A percentile compares a stretch with the other conserved stretches of the same genome.
Evolutionary conservation across 352 stramenopile species (phyloP).

Genomic region (Bremia lactucae): DNA sequence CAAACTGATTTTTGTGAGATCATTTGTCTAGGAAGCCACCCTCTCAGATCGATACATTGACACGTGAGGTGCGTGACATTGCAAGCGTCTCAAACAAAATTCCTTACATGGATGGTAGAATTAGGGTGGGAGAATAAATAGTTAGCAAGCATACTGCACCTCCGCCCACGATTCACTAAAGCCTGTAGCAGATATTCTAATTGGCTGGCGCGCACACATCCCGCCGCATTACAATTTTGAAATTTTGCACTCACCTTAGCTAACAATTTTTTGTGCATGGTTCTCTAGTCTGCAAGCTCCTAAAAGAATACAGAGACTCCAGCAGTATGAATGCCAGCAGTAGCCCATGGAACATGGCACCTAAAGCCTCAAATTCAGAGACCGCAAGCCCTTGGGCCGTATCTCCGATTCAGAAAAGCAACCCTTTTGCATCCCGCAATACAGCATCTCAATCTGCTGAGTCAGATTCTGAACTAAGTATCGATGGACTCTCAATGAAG

Average conservation of each 20-base stretch:
- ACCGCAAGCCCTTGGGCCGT: conserved; percentile 27
- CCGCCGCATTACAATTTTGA: conserved; percentile 4
- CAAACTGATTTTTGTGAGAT: no score
- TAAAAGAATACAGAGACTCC: conserved; percentile 57
- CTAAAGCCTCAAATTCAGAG: conserved; percentile 16
- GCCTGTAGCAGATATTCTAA: background rate
- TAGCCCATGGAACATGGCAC: conserved; percentile 47
- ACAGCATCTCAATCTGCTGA: conserved; percentile 5
- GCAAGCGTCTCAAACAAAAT: conserved; percentile 2
- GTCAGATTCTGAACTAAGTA: conserved; percentile 24
- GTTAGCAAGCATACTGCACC: background rate
- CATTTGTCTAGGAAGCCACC: no score
- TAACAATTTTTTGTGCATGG: conserved; percentile 14
- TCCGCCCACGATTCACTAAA: background rate
- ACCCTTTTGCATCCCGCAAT: conserved; percentile 22
- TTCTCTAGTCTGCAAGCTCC: conserved; percentile 51
- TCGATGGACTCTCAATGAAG: conserved; percentile 19
- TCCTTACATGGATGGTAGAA: conserved; percentile 4
- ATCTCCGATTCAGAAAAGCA: conserved; percentile 29
- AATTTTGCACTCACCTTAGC: no score
- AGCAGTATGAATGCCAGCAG: conserved; percentile 28
- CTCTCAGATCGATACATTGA: no score
- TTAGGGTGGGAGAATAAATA: background rate
- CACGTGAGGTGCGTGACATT: conserved; percentile 44
- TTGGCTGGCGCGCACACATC: background rate